Conservation (phyloP, 2,329 filamentous ascomycete species). For the Sporothrix schenckii region DNA sequence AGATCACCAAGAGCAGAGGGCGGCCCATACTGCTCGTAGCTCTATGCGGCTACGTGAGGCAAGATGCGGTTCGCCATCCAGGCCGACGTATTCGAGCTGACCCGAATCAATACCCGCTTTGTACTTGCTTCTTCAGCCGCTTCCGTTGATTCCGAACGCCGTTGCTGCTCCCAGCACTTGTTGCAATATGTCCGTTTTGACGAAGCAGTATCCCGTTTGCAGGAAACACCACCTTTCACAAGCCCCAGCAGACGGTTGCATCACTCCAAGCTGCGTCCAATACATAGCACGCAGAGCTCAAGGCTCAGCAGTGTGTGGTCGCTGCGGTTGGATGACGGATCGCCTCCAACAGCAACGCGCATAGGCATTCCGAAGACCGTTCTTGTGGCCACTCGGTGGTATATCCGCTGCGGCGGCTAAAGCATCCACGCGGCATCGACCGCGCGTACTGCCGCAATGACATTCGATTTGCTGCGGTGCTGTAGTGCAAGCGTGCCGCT, state of each 20-base stretch:
- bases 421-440: not conserved
- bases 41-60: not conserved
- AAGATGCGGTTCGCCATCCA: not conserved
- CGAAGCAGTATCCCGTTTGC: not conserved
- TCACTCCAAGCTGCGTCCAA: slow-evolving; percentile 25
- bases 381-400: slow-evolving; percentile 4
- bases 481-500: no score
- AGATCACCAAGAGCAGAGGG: not conserved
- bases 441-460: slow-evolving; percentile 5
- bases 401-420: not conserved
- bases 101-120: not conserved
- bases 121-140: not conserved
- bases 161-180: not conserved
- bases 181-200: not conserved
- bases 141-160: not conserved
- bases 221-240: not conserved
- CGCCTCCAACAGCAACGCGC: slow-evolving; percentile 4
- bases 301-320: not conserved
- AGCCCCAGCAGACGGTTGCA: not conserved
- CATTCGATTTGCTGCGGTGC: not conserved
- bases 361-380: not conserved
- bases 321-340: not conserved
- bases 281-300: not conserved
- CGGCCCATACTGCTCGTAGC: not conserved
- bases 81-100: not conserved